A percentile compares a stretch with the other conserved stretches of the same genome.
Evolutionary conservation across 371 early-diverging fungal species (phyloP).

Genomic region (Mucor irregularis): DNA sequence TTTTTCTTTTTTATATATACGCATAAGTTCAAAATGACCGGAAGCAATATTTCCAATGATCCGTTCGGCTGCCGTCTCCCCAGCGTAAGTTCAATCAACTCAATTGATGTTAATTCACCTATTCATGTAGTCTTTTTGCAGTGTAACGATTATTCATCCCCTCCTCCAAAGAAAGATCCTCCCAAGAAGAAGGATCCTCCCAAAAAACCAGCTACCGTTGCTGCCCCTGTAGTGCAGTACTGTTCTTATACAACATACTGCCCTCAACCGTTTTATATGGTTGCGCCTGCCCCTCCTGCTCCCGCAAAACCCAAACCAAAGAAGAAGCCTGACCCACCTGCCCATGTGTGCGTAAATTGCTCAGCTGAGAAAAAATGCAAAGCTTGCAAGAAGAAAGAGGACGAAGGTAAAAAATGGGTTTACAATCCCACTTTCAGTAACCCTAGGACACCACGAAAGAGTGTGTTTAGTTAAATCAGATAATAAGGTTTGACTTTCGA

Average conservation of each 20-base stretch:
- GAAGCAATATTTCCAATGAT: too few relatives aligned
- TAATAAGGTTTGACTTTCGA: not conserved
- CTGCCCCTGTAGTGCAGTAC: not conserved
- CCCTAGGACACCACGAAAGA: not conserved
- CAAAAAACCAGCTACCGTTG: too few relatives aligned
- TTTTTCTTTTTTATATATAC: too few relatives aligned
- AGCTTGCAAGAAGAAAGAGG: constrained; percentile 1
- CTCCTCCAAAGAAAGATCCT: too few relatives aligned
- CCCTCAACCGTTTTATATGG: not conserved
- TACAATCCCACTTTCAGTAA: not conserved
- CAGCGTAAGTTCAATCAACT: too few relatives aligned
- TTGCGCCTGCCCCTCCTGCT: not conserved
- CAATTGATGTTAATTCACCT: too few relatives aligned
- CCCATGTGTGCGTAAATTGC: constrained; percentile 3
- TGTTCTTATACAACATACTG: not conserved
- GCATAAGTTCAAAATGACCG: too few relatives aligned
- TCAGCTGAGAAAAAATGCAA: constrained; percentile 4
- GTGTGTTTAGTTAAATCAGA: too few relatives aligned
- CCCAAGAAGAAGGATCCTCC: too few relatives aligned
- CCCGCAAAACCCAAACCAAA: not conserved
- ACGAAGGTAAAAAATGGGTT: not conserved
- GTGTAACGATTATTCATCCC: too few relatives aligned
- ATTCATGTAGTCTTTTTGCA: too few relatives aligned
- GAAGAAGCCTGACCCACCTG: not conserved
- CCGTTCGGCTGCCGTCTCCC: too few relatives aligned